Evolutionary conservation across 2,329 filamentous ascomycete species (phyloP).

Genomic region (Colletotrichum orbiculare): DNA sequence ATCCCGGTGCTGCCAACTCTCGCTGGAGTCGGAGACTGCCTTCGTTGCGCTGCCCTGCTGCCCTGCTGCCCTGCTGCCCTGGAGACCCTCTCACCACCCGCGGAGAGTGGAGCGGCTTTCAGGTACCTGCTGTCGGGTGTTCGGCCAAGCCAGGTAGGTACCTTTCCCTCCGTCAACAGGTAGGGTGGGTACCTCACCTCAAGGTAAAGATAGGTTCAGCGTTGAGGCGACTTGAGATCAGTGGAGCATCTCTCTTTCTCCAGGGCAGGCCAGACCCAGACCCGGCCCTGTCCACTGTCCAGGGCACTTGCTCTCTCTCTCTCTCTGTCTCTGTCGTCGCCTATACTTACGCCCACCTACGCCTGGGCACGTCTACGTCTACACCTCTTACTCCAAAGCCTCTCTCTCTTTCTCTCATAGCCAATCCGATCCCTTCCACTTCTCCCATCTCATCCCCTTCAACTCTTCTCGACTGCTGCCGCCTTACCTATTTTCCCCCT

Average conservation of each 20-base stretch:
- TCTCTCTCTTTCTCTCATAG: background rate
- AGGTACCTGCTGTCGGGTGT: too few relatives aligned
- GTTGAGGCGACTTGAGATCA: too few relatives aligned
- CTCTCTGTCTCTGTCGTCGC: constrained; percentile 7
- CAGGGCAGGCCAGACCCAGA: constrained; percentile 31
- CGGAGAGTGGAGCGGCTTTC: background rate
- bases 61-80: background rate
- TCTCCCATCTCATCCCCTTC: constrained; percentile 26
- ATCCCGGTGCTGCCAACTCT: constrained; percentile 3
- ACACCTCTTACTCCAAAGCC: background rate
- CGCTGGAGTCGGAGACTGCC: too few relatives aligned
- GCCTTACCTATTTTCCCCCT: background rate
- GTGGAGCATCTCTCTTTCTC: constrained; percentile 5
- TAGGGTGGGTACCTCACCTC: too few relatives aligned
- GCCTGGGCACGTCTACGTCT: constrained; percentile 17
- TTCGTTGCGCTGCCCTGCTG: constrained; percentile 1
- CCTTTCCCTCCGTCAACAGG: too few relatives aligned
- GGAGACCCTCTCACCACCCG: constrained; percentile 27
- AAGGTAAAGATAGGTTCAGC: too few relatives aligned
- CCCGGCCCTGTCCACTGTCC: constrained; percentile 14
- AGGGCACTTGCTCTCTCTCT: too few relatives aligned
- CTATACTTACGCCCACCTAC: constrained; percentile 21
- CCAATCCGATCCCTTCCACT: constrained; percentile 20
- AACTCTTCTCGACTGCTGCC: constrained; percentile 24
- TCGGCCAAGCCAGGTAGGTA: too few relatives aligned